Base-by-base conservation (phyloP, 1,284 basidiomycete species). In the Rhodotorula sp. region DNA sequence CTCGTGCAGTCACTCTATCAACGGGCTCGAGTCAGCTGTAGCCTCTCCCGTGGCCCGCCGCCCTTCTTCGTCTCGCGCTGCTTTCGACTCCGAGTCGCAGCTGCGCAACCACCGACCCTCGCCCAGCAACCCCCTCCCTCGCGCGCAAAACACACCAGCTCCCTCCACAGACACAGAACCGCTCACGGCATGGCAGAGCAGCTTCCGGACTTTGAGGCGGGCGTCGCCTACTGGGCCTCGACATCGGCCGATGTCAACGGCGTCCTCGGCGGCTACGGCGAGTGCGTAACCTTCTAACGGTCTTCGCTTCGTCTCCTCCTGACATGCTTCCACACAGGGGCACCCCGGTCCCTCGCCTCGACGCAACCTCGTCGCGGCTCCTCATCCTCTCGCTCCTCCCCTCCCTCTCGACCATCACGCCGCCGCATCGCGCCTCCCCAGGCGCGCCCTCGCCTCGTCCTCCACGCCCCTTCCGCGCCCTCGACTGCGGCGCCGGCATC, bases 401-500 rank as follows among this genome's bases (percentile, higher is more conserved):
- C 15, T 86, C 89, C 61, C 86, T 97, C 27, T 89, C 87, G 66
- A 88, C 85, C 22, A 88, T 95, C 65, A 84, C 89, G 15, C 92
- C 90, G 54, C 87, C 90, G 5, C 81, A 84, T 27, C 81, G 85
- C n/a, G 61, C 77, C 4, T 78, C 58, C 69, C 63, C 67, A 63
- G 66, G 75, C 22, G n/a, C 77, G 54, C 57, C 71, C 34, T 34
- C 60, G 22, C 46, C 36, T 4, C 60, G 66, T 15, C 66, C 66
- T 21, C 22, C 65, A 1, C 57, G 72, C 22, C 68, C 70, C 5
- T 73, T 71, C 48, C 87, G 91, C 48, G 92, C 90, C 0, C 85
- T 97, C 25, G 95, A 97, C 78, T 91, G 94, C 64, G 94, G 85
- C 36, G 80, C 93, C 27, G 94, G 94, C 5, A 90, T 97, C 61